Evolutionary conservation across 495 filamentous ascomycete genomes (phyloP), one percentile per base, ranked within the genome.

Genomic region (Viridothelium virens): DNA sequence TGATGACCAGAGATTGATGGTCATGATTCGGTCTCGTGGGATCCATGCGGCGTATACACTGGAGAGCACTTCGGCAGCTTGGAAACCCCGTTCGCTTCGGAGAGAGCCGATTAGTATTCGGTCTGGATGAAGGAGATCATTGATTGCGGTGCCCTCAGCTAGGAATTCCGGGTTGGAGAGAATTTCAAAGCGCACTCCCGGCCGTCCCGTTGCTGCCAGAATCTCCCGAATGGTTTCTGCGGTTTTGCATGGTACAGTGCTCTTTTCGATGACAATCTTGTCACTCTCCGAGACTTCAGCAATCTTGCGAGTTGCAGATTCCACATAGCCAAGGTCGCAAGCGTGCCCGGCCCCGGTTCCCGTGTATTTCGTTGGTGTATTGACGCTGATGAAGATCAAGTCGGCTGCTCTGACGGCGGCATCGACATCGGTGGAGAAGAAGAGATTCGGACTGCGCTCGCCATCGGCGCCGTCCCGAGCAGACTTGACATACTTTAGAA

Each of bases 81-180:
- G 77, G 16, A 77, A 77, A 12, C 88, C 89, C 1, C 79, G 70
- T 2, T 75, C 65, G 0, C 84, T 89, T 12, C 75, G 75, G 2
- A 82, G 75, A 1, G 86, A 91, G 31, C 91, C 91, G 70, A 95
- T 91, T 33, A 93, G 78, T 11, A 93, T 84, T 10, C 91, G 85
- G 66, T 91, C 89, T 3, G 91, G 91, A n/a, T 78, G 70, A 63
- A 89, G 81, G 25, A 93, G 77, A 71, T 93, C 85, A 9, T 81
- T 71, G 65, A 93, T 81, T 0, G 91, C 91, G 0, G 87, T 90
- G 16, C 91, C 91, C 67, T 91, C 89, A 10, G 91, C 87, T 0
- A 93, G 79, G 68, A 92, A 93, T 70, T 95, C 90, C 2, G 91
- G 91, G 72, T 92, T 95, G 11, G 89, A 91, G 3, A 95, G 81